Base-by-base conservation (phyloP, 306 rosid genomes). In the Lupinus albus region DNA sequence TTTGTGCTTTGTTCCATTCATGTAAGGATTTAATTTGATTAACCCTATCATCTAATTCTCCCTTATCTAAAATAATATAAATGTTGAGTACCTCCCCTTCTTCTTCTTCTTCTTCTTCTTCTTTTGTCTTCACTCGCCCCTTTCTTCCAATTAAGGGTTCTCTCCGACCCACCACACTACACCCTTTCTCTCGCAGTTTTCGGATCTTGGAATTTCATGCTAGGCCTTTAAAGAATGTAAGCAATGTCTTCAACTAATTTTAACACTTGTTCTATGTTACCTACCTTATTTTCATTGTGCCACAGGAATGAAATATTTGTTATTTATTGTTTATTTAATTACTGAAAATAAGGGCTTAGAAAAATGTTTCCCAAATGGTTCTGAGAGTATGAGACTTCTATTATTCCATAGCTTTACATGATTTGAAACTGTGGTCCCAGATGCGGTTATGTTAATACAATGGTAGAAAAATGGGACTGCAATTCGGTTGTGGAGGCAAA, bases 151-250 rank as follows among this genome's bases (percentile, higher is more conserved):
- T 58, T 68, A 84, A 75, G 92, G 80, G 73, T 66, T 52, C 81
- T 20, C 60, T 69, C 63, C 80, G 88, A 57, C 79, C 82, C 15
- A 48, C 65, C 0, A 36, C 77, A 11, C 33, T 71, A 0, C 73
- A 28, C 60, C 84, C 87, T 20, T 54, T 79, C 64, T 78, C 91
- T 70, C 82, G 78, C 3, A 76, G 62, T 62, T 41, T 76, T 51
- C 86, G 95, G 88, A 86, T 83, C 87, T 81, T 71, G 8, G 88
- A 86, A 66, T 80, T 89, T 30, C 85, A 54, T 77, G 39, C 65
- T 53, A 71, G 72, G 67, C 68, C 80, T 38, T 36, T 77, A 0
- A 78, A 55, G 15, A 80, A 78, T 52, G 94, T 89, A 68, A 79
- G 75, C 61, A 11, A 41, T 50, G 2, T 47, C 9, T 30, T 1